A percentile compares a stretch with the other conserved stretches of the same genome.
phyloP scores from a whole-genome alignment of 805 yeast genomes.

The Starmerella bombicola region DNA sequence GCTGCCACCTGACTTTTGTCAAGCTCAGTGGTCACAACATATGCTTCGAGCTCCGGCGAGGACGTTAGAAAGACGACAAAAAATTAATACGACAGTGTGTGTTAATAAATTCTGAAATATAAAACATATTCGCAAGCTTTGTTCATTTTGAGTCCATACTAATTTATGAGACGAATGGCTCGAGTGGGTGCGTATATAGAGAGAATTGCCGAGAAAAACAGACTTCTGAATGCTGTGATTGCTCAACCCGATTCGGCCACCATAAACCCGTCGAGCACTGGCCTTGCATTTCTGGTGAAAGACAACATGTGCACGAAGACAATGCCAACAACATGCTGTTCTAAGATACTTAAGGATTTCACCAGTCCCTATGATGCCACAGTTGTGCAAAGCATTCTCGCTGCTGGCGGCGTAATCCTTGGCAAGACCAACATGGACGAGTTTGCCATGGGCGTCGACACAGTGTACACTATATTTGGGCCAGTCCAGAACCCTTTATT shows the following conservation, averaged over 20 bases:
- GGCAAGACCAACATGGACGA: slow-evolving; percentile 93
- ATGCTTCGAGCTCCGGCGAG: too few species aligned
- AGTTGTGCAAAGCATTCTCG: slow-evolving; percentile 41
- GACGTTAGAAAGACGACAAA: too few species aligned
- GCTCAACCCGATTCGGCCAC: slow-evolving; percentile 18
- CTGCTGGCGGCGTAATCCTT: slow-evolving; percentile 36
- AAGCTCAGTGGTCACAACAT: too few species aligned
- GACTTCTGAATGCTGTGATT: slow-evolving; percentile 25
- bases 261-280: slow-evolving; percentile 4
- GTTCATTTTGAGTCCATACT: too few species aligned
- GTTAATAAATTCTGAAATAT: too few species aligned
- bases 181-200: slow-evolving; percentile 2
- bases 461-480: slow-evolving; percentile 28
- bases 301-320: slow-evolving; percentile 65
- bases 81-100: too few species aligned
- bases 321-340: slow-evolving; percentile 68
- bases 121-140: too few species aligned
- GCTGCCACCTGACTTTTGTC: too few species aligned
- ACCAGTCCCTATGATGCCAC: slow-evolving; percentile 75
- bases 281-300: slow-evolving; percentile 42
- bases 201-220: slow-evolving; percentile 10
- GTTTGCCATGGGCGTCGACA: slow-evolving; percentile 81
- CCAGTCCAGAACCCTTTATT: slow-evolving; percentile 34
- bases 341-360: slow-evolving; percentile 47
- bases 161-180: slow-evolving; percentile 6